Evolutionary conservation across 495 filamentous ascomycete species (phyloP), one percentile per base, ranked within the genome.

Genomic region (Hapsidospora chrysogenum): DNA sequence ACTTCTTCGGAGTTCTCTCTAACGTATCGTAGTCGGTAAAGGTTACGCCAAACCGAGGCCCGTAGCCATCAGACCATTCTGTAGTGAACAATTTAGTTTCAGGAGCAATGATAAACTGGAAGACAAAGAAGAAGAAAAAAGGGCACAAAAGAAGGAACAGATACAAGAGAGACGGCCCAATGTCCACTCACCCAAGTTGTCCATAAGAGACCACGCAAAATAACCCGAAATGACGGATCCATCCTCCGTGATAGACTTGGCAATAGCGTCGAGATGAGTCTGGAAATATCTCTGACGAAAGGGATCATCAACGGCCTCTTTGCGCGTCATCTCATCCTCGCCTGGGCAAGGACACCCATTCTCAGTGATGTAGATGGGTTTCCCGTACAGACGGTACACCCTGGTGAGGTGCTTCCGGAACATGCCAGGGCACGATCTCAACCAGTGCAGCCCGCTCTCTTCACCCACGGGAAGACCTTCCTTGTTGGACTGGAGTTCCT

Each of bases 281-380:
- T 58, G 50, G 29, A 66, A 66, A 38, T 63, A 67, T 26, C 50
- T 49, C 11, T 54, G 56, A 7, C 63, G 50, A 45, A 65, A 61
- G 17, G 44, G 45, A 36, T 67, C 63, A 32, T 64, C 48, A 9
- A 64, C 45, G 9, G 41, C 33, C 16, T 53, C 47, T 15, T 59
- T 56, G 8, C 54, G 44, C 2, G 48, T 52, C 5, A 55, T 53
- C 0, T 49, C 51, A n/a, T 44, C 44, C 41, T 66, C 63, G 20
- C 58, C 61, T 37, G 64, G 62, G 6, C 60, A 45, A 1, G 58
- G 60, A 2, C 61, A 64, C 9, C 63, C 63, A 22, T 65, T 67
- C 44, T 66, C 63, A 1, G 63, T 67, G n/a, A 67, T 50, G 37
- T 58, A 66, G 25, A 67, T 64, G 3, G 63, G 60, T 35, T 41